Conservation (phyloP, 805 yeast species). For the Suhomyces sp. region DNA sequence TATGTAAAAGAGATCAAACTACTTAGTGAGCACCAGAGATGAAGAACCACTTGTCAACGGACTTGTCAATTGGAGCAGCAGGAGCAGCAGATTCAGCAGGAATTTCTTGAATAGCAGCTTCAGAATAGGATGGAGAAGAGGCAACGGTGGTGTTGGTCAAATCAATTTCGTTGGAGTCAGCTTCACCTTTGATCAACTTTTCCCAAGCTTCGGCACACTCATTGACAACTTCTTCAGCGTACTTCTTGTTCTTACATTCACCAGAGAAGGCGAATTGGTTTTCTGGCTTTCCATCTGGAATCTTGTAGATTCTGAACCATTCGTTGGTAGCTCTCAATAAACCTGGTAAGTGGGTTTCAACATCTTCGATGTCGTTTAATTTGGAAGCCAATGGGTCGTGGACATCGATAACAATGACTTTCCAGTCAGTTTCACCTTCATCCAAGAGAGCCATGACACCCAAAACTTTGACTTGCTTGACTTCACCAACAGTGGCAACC, state of each 20-base stretch:
- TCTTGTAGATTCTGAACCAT: slow-evolving; percentile 84
- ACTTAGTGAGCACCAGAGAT: slow-evolving; percentile 71
- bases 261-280: slow-evolving; percentile 77
- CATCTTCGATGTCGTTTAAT: slow-evolving; percentile 64
- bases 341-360: slow-evolving; percentile 67
- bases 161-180: slow-evolving; percentile 53
- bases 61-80: slow-evolving; percentile 94
- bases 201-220: slow-evolving; percentile 74
- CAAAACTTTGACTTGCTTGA: slow-evolving; percentile 63
- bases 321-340: slow-evolving; percentile 61
- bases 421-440: slow-evolving; percentile 98
- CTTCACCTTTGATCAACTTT: slow-evolving; percentile 48
- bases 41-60: slow-evolving; percentile 98
- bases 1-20: neutral
- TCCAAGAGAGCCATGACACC: slow-evolving; percentile 79
- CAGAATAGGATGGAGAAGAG: slow-evolving; percentile 52
- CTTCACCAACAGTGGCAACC: slow-evolving; percentile 47
- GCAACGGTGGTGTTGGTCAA: slow-evolving; percentile 74
- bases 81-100: slow-evolving; percentile 72
- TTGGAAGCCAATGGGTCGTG: slow-evolving; percentile 62
- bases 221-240: slow-evolving; percentile 57
- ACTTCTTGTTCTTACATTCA: slow-evolving; percentile 53
- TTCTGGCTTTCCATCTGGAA: slow-evolving; percentile 76
- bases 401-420: slow-evolving; percentile 67
- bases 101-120: slow-evolving; percentile 42